phyloP scores from a whole-genome alignment of 2,329 filamentous ascomycete genomes.

The Aspergillus ochraceus region DNA sequence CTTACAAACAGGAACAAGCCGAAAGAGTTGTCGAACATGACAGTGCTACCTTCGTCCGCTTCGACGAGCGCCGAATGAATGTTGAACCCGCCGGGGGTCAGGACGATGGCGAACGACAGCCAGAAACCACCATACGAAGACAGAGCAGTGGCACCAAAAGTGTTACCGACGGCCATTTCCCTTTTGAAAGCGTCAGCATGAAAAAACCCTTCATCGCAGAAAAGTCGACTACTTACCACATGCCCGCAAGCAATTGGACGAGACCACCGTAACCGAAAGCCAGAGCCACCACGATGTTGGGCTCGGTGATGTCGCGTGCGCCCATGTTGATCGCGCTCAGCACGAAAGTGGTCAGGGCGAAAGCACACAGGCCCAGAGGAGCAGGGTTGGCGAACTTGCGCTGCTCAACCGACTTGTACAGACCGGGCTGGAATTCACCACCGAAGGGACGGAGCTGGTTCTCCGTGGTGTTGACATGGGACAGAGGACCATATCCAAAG shows the following conservation, averaged over 20 bases:
- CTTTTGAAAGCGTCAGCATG: conserved; percentile 41
- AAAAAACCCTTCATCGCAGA: not conserved
- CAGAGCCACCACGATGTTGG: conserved; percentile 67
- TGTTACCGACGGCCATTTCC: conserved; percentile 88
- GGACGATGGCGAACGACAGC: conserved; percentile 71
- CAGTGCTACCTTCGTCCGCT: conserved; percentile 25
- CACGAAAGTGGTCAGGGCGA: conserved; percentile 81
- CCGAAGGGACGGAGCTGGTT: conserved; percentile 63
- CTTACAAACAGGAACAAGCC: conserved; percentile 70
- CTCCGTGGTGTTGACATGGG: conserved; percentile 48
- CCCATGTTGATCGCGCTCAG: conserved; percentile 73
- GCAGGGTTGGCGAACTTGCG: conserved; percentile 79
- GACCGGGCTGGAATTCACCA: conserved; percentile 71
- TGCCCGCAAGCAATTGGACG: conserved; percentile 77
- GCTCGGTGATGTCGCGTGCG: conserved; percentile 57
- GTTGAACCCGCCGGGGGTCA: conserved; percentile 67
- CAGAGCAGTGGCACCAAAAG: conserved; percentile 78
- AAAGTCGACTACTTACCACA: conserved; percentile 64
- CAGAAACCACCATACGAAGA: conserved; percentile 85
- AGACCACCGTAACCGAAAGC: conserved; percentile 76
- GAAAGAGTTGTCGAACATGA: conserved; percentile 60
- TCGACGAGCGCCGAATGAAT: conserved; percentile 49
- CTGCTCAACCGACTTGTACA: conserved; percentile 61
- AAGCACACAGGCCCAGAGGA: conserved; percentile 73
- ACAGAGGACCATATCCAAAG: conserved; percentile 54